Base-by-base conservation (phyloP, 257 asterid species). In the Plantago elongata region DNA sequence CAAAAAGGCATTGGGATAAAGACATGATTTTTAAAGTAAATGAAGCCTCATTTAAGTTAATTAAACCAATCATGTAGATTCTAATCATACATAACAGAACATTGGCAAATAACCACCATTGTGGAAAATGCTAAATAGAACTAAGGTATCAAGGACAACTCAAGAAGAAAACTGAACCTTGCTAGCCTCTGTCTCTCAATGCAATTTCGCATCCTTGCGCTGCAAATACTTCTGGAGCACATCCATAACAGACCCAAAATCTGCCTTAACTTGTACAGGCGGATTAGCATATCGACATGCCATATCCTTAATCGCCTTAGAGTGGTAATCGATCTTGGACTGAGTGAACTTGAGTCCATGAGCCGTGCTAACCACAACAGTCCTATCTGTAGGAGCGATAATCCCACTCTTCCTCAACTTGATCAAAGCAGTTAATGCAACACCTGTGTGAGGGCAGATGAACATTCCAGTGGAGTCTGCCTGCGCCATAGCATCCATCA, bases 401-500 rank as follows among this genome's bases (percentile, higher is more conserved):
- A 86, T 64, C 40, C 97, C 97, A 22, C 76, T 78, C 3, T 79
- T 80, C 78, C 97, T 82, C 77, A 89, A 51, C 89, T 89, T 89
- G 45, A 76, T 66, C 76, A 89, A 51, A 0, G 97, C 97, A 46
- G 85, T 69, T 75, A 86, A 65, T 34, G 97, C 97, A 71, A 89
- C 97, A 0, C 97, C 97, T 1, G 97, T 89, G 62, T 89, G 97
- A 1, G 95, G 97, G 72, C 97, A 89, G 11, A 89, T 86, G 51
- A 86, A 89, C 97, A 89, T 89, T 72, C 97, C 95, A 2, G 97
- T 86, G 0, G 97, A 89, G 57, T 89, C 97, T 0, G 97, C 97
- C 69, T 84, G 86, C 11, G 95, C 97, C 89, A 78, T 86, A 10
- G 97, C 94, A 65, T 89, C 89, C 97, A 86, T 89, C 80, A 89